phyloP scores from a whole-genome alignment of 2,329 filamentous ascomycete genomes.

The Colletotrichum sublineola region DNA sequence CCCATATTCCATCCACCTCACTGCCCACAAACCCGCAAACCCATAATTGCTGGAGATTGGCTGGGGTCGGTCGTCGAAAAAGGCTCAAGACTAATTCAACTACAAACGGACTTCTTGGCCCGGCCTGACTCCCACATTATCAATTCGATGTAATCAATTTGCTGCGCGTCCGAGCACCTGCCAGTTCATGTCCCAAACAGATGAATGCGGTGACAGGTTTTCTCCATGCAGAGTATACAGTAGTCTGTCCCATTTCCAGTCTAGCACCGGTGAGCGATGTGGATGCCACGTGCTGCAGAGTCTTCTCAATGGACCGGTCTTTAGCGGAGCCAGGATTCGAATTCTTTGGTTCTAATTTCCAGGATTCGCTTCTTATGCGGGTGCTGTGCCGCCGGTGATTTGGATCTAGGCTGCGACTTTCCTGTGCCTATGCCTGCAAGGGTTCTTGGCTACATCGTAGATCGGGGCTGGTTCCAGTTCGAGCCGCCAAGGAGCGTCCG shows the following conservation, averaged over 20 bases:
- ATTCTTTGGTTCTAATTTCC: conserved; percentile 31
- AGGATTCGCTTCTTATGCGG: conserved; percentile 1
- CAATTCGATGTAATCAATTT: too few relatives aligned
- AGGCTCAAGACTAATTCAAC: conserved; percentile 11
- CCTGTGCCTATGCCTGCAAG: conserved; percentile 26
- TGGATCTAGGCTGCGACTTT: conserved; percentile 3
- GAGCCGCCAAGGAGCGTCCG: conserved; percentile 28
- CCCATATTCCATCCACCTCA: neutral
- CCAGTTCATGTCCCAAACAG: neutral
- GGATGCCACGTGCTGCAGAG: conserved; percentile 4
- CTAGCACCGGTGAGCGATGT: neutral
- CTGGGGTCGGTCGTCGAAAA: neutral
- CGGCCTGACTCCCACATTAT: neutral
- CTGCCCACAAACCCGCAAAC: conserved; percentile 6
- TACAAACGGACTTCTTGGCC: neutral
- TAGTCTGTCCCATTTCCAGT: neutral
- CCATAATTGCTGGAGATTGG: neutral
- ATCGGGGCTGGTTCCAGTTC: conserved; percentile 25
- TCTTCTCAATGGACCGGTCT: conserved; percentile 12
- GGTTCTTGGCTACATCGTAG: conserved; percentile 26
- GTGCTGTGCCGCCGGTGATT: conserved; percentile 35
- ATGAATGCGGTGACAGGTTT: neutral
- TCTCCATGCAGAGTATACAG: neutral
- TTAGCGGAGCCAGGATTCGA: neutral
- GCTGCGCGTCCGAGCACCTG: neutral